Conservation (phyloP, 257 asterid species). For the Jasminum sambac region DNA sequence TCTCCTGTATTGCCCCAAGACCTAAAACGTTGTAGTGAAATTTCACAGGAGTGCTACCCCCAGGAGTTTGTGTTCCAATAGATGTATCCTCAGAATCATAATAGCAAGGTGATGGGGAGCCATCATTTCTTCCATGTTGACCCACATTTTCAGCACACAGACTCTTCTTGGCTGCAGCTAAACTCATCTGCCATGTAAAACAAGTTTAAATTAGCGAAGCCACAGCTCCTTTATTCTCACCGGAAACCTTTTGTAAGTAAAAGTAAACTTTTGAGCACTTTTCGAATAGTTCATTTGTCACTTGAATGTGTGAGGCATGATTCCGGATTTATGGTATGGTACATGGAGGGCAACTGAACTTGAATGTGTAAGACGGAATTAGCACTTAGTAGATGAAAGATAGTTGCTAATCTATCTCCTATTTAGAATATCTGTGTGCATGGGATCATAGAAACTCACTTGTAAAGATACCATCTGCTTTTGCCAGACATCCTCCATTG, state of each 20-base stretch:
- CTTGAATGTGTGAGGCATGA: neutral
- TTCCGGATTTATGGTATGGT: neutral
- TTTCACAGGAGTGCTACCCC: slow-evolving; percentile 59
- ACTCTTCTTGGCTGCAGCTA: slow-evolving; percentile 68
- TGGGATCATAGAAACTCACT: slow-evolving; percentile 36
- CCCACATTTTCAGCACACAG: slow-evolving; percentile 40
- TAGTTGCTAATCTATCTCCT: neutral
- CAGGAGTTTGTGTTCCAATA: slow-evolving; percentile 62
- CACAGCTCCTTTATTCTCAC: neutral
- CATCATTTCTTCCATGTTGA: slow-evolving; percentile 46
- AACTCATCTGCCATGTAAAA: slow-evolving; percentile 54
- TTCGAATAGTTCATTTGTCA: neutral
- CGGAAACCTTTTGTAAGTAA: neutral
- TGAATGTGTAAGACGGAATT: neutral
- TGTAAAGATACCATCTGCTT: slow-evolving; percentile 81
- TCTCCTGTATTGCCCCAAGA: slow-evolving; percentile 33
- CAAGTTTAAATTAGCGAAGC: neutral
- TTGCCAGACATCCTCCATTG: slow-evolving; percentile 94
- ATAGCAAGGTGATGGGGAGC: slow-evolving; percentile 56
- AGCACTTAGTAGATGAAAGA: neutral
- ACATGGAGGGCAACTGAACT: neutral
- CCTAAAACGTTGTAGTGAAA: slow-evolving; percentile 37
- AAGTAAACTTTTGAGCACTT: neutral
- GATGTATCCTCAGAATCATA: slow-evolving; percentile 70
- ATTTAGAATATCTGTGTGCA: slow-evolving; percentile 4